Evolutionary conservation across 441 rosid genomes (phyloP), one percentile per base, ranked within the genome.

Genomic region (Arabidopsis hybrid): DNA sequence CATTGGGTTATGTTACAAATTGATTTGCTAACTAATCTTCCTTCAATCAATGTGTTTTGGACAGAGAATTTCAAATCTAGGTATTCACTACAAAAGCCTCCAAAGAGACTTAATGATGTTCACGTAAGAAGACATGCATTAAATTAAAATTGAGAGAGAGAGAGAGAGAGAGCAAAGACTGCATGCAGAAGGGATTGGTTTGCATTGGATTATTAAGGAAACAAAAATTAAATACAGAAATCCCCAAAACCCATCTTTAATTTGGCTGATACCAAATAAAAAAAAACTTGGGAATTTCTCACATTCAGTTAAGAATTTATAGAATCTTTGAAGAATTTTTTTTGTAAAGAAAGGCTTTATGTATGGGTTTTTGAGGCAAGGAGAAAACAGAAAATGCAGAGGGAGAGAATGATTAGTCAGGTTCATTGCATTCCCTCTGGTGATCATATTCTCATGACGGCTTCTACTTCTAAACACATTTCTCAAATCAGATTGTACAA

Each of bases 401-500:
- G 80, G 55, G 80, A 77, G 73, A 71, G 76, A 65, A 65, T 77
- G 60, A 65, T 8, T 65, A 71, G 68, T 65, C 76, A 77, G 60
- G 80, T 77, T 59, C 80, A 71, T 77, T 77, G 80, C 29, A 59
- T 57, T 65, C 34, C 80, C 57, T 65, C 80, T 76, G 64, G 8
- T 65, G 73, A 65, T 70, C 80, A 49, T 59, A 66, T 71, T 66
- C 69, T 21, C 77, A 72, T 77, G 73, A 71, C 63, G 65, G 73
- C 80, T 60, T 77, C 80, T 58, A n/a, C 80, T 51, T 77, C 80
- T n/a, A 77, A 65, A 58, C 72, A 65, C 63, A 77, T 71, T 43
- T 6, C 80, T 65, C 57, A 58, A 31, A 76, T 78, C 61, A 85
- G 82, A 83, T 82, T 87, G 52, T 90, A 90, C 76, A 86, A 85